Evolutionary conservation across 139 green algal species (phyloP).

Genomic region (Chlamydomonas sp.): DNA sequence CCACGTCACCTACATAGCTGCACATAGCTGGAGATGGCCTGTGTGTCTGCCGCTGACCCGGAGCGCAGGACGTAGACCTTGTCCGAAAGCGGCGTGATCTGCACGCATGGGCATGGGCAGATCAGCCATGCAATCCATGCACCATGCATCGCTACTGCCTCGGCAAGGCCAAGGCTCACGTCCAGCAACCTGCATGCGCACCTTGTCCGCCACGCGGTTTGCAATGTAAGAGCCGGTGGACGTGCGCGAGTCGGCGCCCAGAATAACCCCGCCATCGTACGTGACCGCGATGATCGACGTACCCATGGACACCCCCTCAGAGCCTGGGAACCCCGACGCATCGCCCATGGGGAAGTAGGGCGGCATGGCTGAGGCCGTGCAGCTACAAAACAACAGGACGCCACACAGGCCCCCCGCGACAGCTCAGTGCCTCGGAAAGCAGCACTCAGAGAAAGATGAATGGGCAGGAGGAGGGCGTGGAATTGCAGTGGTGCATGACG

Average conservation of each 20-base stretch:
- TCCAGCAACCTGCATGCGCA: conserved; percentile 40
- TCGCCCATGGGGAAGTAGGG: too few relatives aligned
- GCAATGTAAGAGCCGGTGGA: conserved; percentile 84
- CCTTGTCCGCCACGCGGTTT: conserved; percentile 85
- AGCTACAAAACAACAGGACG: too few relatives aligned
- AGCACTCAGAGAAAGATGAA: too few relatives aligned
- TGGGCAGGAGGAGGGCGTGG: too few relatives aligned
- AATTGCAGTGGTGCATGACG: too few relatives aligned
- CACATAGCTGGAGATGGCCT: conserved; percentile 52
- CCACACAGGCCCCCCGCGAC: too few relatives aligned
- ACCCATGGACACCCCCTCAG: conserved; percentile 40
- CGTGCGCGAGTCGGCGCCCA: conserved; percentile 71
- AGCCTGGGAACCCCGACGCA: too few relatives aligned
- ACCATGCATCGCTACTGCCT: too few relatives aligned
- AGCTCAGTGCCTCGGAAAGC: too few relatives aligned
- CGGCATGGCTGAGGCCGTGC: too few relatives aligned
- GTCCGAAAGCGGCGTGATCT: conserved; percentile 51
- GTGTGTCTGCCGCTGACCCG: conserved; percentile 48
- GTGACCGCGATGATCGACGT: conserved; percentile 87
- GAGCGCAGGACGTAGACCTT: conserved; percentile 49
- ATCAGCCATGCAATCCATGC: background rate
- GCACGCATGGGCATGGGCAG: background rate
- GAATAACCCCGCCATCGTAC: conserved; percentile 81
- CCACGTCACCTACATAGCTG: conserved; percentile 27
- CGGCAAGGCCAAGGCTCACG: conserved; percentile 10